phyloP scores from a whole-genome alignment of 129 eudicot genomes.

The Gnaphalium uliginosum region DNA sequence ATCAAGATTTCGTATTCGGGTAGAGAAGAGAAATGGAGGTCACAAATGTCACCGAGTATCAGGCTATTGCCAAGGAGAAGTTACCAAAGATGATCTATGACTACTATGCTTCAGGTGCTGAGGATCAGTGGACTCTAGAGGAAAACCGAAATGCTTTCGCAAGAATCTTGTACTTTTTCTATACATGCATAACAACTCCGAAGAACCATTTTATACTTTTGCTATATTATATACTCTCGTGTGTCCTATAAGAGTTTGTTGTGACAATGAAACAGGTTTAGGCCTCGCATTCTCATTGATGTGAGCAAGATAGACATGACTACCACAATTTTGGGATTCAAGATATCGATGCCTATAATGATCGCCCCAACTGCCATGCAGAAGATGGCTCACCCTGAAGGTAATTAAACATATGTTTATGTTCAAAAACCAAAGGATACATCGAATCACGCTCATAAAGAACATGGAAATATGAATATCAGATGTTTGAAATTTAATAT shows the following conservation, averaged over 20 bases:
- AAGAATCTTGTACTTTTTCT: slow-evolving; percentile 67
- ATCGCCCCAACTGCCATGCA: slow-evolving; percentile 90
- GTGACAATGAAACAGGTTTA: slow-evolving; percentile 53
- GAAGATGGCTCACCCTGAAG: slow-evolving; percentile 99
- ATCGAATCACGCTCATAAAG: neutral
- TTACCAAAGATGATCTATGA: slow-evolving; percentile 42
- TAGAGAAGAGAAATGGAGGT: slow-evolving; percentile 39
- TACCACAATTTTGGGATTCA: slow-evolving; percentile 84
- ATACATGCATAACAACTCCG: neutral
- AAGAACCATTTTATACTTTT: neutral
- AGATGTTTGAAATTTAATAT: neutral
- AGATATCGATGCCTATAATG: slow-evolving; percentile 91
- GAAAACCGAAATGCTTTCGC: slow-evolving; percentile 90
- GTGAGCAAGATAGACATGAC: slow-evolving; percentile 88
- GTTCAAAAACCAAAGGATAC: neutral
- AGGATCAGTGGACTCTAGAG: slow-evolving; percentile 50
- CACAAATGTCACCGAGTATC: slow-evolving; percentile 43
- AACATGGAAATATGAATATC: neutral
- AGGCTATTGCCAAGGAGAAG: slow-evolving; percentile 44
- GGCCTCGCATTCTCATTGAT: slow-evolving; percentile 91
- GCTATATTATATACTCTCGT: neutral
- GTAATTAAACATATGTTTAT: slow-evolving; percentile 32
- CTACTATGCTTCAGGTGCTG: slow-evolving; percentile 55
- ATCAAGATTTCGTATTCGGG: slow-evolving; percentile 22
- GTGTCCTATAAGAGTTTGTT: slow-evolving; percentile 1